phyloP scores from a whole-genome alignment of 1,284 basidiomycete genomes.

The Marasmius tenuissimus region DNA sequence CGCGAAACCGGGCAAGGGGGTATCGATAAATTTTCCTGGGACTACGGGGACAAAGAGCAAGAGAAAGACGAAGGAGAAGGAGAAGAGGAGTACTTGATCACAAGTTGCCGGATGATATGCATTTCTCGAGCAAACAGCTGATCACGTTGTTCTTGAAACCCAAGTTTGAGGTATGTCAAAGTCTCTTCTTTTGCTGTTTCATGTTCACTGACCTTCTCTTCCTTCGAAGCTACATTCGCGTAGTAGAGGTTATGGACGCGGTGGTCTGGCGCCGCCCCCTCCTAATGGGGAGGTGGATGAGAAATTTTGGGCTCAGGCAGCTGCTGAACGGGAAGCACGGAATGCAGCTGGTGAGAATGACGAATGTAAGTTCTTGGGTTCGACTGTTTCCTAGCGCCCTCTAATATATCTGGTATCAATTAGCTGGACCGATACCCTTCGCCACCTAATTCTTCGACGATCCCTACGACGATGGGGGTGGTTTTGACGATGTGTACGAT shows the following conservation, averaged over 20 bases:
- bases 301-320: constrained; percentile 93
- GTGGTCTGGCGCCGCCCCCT: constrained; percentile 50
- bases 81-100: constrained; percentile 79
- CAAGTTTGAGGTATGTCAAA: constrained; percentile 84
- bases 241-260: constrained; percentile 51
- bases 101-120: constrained; percentile 94
- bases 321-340: constrained; percentile 68
- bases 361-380: constrained; percentile 48
- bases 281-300: constrained; percentile 88
- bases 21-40: constrained; percentile 68
- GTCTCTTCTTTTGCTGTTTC: constrained; percentile 5
- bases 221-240: constrained; percentile 76
- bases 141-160: constrained; percentile 95
- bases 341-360: constrained; percentile 58
- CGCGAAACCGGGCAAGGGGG: constrained; percentile 65
- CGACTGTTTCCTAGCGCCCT: too few relatives aligned
- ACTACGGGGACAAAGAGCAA: constrained; percentile 43
- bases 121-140: constrained; percentile 89
- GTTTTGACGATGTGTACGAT: constrained; percentile 75
- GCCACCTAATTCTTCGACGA: constrained; percentile 98
- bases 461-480: constrained; percentile 79
- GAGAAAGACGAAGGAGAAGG: constrained; percentile 53
- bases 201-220: constrained; percentile 6
- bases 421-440: constrained; percentile 72
- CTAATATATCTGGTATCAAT: too few relatives aligned